Evolutionary conservation across 805 yeast species (phyloP).

Genomic region (Clavispora fructus): DNA sequence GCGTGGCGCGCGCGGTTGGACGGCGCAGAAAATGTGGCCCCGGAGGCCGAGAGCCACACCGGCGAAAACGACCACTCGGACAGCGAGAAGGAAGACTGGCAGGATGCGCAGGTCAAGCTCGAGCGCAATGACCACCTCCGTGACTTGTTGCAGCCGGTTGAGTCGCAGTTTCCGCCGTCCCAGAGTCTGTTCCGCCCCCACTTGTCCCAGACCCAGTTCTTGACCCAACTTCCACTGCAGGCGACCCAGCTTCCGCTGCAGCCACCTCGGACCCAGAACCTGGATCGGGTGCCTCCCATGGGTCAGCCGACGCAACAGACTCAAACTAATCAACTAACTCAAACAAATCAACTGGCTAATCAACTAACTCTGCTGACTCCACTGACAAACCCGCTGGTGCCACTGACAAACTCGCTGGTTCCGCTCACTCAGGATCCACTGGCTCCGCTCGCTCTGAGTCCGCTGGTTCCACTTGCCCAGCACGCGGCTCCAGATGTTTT

Average conservation of each 20-base stretch:
- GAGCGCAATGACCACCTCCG: not conserved
- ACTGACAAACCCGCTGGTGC: not conserved
- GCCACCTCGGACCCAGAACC: not conserved
- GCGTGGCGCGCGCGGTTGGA: not conserved
- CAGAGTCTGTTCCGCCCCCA: not conserved
- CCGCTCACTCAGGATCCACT: too few relatives aligned
- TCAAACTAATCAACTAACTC: too few relatives aligned
- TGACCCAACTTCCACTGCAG: conserved; percentile 1
- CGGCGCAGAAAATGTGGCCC: not conserved
- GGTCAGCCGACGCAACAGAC: too few relatives aligned
- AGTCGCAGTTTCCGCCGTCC: not conserved
- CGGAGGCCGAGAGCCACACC: too few relatives aligned
- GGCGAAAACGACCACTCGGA: not conserved
- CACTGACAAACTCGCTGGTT: too few relatives aligned
- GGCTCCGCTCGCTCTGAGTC: too few relatives aligned
- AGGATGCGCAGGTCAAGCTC: not conserved
- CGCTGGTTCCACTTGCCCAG: too few relatives aligned
- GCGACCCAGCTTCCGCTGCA: too few relatives aligned
- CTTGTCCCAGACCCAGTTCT: not conserved
- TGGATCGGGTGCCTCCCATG: too few relatives aligned
- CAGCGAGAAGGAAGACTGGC: not conserved
- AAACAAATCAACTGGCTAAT: too few relatives aligned
- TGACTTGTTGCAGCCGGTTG: conserved; percentile 2
- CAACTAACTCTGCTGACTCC: not conserved
- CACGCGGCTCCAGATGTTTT: too few relatives aligned